Evolutionary conservation across 352 stramenopile species (phyloP), one percentile per base, ranked within the genome.

Genomic region (Pythium chondricola): DNA sequence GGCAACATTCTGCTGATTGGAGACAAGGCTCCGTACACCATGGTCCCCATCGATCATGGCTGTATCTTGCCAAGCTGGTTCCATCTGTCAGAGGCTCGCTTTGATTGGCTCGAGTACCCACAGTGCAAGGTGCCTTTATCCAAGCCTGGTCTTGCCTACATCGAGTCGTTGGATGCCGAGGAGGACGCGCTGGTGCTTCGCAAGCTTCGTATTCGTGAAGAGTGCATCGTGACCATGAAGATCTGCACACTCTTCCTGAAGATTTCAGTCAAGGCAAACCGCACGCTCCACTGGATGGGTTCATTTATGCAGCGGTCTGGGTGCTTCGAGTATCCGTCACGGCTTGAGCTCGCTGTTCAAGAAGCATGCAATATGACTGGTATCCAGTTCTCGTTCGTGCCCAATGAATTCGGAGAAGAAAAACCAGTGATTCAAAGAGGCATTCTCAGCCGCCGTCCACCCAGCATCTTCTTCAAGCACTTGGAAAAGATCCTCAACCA

Each of bases 11-110:
- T 88, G 37, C 66, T 89, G 11, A 88, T 88, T 17, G 76, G 75
- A 5, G 80, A 89, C 21, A 83, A 74, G 49, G 70, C 83, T 26
- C 77, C 74, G 43, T 89, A 82, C 59, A 87, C 74, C 0, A 92
- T 90, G 76, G 69, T 77, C 5, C 74, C 76, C 7, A 88, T 86
- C 37, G 81, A 88, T 40, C 74, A 88, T 42, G 81, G 81, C 7
- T 89, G 74, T 53, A 86, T 87, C 43, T 60, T 90, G 2, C 72
- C 72, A n/a, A 88, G 74, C 32, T 89, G 72, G 76, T 90, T 86
- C 47, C 71, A 85, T 31, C 50, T 89, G n/a, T 83, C 74, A 2
- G 79, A 88, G 46, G 78, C 78, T 21, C 63, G 78, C 39, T 92
- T 90, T 56, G 79, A 91, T 50, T 91, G 77, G 79, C 64, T 91